Base-by-base conservation (phyloP, 78 protist species). In the Polysphondylium violaceum region DNA sequence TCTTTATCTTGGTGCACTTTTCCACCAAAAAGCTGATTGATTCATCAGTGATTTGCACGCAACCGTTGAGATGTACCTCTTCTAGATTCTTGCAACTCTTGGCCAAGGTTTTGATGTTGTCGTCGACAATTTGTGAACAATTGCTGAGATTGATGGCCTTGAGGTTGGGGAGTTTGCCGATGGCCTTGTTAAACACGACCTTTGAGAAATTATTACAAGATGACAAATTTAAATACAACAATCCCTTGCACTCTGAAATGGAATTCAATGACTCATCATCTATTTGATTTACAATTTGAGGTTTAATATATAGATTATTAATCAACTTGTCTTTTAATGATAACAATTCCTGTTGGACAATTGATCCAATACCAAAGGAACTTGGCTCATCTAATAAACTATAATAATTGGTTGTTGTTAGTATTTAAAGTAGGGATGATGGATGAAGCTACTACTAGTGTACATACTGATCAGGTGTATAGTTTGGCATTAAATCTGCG, bases 111-210 rank as follows among this genome's bases (percentile, higher is more conserved):
- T 43, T 58, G 27, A 83, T 27, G 14, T 60, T 31, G 17, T 67
- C 91, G 16, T 71, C 76, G 11, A 35, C 69, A 25, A 83, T 17
- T 29, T 83, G 91, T 58, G 76, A 27, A 43, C 91, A 83, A n/a
- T 73, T 73, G 50, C 38, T 83, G 1, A 83, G 68, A 43, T 83
- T 83, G 4, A 83, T 14, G 5, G 64, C 23, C 5, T 50, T 27
- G n/a, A 83, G 65, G 11, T 63, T 60, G 41, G 3, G 23, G 0
- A 83, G n/a, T 25, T 35, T 55, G 14, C 35, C 11, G 31, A 83
- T 69, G 1, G 21, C 14, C 38, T 58, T 67, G 0, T 21, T 40
- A n/a, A 83, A 83, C 16, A 55, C 19, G 2, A 7, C 21, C 3
- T 21, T 21, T 25, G 55, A n/a, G 33, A 83, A 83, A 31, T 78